Evolutionary conservation across 768 basidiomycete genomes (phyloP), one percentile per base, ranked within the genome.

Genomic region (Heimioporus sp.): DNA sequence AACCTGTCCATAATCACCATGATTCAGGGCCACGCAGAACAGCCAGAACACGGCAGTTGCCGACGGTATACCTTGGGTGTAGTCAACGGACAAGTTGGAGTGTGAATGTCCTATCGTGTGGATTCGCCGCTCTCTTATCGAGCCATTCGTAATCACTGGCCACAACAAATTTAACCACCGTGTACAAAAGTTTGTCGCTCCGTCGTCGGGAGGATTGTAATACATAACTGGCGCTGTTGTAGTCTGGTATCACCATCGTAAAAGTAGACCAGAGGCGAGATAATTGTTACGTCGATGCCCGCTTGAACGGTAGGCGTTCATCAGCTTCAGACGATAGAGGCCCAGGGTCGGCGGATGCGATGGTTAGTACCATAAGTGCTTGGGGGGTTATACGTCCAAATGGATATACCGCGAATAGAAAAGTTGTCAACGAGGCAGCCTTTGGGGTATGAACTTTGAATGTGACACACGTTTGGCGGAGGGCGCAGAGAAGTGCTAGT

Each of bases 401-500:
- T 21, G 55, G 50, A 54, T 37, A 49, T 50, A 34, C 43, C 49
- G 37, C 45, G 51, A 47, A 50, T 30, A 9, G 28, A 32, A 47
- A 47, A 48, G 46, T 48, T 28, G 21, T 41, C 38, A 53, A 44
- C 45, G 49, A 55, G 52, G 49, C 42, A 48, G 40, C 24, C 46
- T 40, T 53, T 56, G 45, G 55, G 40, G 47, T 53, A 19, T 24
- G 32, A 39, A 46, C 31, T 46, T 49, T 49, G 31, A 20, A 48
- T 37, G 47, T 54, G 56, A 48, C 43, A 54, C 43, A 54, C 30
- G 48, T 40, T 37, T 30, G 47, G 49, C 24, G 48, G 49, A 49
- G 56, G 66, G 66, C 59, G 66, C 40, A 66, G 58, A 62, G 58
- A 68, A 62, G 62, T 55, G 49, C 48, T 37, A 15, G 46, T 39